These are phyloP conservation scores for Corinectria fuckeliana DNA, from an alignment of 2,329 filamentous ascomycete species.

Conservation along the genomic window DNA sequence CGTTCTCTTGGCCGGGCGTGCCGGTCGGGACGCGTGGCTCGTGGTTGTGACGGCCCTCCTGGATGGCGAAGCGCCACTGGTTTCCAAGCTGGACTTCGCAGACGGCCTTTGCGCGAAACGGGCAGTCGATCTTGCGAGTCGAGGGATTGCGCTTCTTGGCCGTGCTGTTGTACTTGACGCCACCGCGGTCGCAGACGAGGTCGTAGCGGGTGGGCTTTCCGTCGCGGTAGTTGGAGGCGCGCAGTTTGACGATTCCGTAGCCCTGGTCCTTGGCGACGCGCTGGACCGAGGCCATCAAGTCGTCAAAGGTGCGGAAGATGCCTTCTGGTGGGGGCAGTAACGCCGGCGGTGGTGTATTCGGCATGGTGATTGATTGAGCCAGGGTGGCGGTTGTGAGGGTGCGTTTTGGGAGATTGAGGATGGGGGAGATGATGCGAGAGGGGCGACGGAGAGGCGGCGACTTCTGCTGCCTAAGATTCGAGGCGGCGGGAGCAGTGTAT, in stretches of 20 bases:
- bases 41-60: slow-evolving; percentile 67
- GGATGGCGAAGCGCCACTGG: slow-evolving; percentile 69
- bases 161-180: slow-evolving; percentile 69
- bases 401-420: slow-evolving; percentile 36
- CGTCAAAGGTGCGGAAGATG: slow-evolving; percentile 66
- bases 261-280: slow-evolving; percentile 67
- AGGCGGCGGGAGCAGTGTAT: slow-evolving; percentile 17
- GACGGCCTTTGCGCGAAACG: slow-evolving; percentile 68
- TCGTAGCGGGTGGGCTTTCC: slow-evolving; percentile 68
- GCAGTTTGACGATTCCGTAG: slow-evolving; percentile 67
- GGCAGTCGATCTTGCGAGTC: slow-evolving; percentile 69
- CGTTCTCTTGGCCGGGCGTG: slow-evolving; percentile 62
- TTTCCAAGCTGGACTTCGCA: slow-evolving; percentile 68
- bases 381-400: slow-evolving; percentile 41
- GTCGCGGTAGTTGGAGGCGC: slow-evolving; percentile 68
- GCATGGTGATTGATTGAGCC: slow-evolving; percentile 49
- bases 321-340: slow-evolving; percentile 65
- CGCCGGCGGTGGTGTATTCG: slow-evolving; percentile 54
- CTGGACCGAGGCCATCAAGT: slow-evolving; percentile 64
- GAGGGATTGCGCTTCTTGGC: slow-evolving; percentile 70
- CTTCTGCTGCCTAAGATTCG: slow-evolving; percentile 20
- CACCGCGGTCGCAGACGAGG: slow-evolving; percentile 67
- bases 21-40: slow-evolving; percentile 63
- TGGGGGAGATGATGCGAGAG: slow-evolving; percentile 25
- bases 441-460: slow-evolving; percentile 12